These are phyloP conservation scores for Rhododendron williamsianum DNA, from an alignment of 148 eudicot species.

Conservation along the genomic window DNA sequence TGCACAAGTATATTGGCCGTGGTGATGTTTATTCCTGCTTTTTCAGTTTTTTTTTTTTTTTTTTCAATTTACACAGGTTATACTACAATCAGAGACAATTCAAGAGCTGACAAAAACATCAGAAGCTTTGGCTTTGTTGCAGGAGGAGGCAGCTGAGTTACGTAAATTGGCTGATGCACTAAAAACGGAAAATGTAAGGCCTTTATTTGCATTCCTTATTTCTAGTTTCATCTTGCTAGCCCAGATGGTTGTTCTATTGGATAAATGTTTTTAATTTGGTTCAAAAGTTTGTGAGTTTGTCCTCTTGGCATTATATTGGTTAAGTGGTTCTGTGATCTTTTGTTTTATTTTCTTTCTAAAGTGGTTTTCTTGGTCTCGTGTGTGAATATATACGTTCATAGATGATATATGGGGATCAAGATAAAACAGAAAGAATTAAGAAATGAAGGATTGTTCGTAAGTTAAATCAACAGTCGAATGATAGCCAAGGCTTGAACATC, in stretches of 20 bases:
- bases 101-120: slow-evolving; percentile 91
- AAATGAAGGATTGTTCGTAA: background rate
- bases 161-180: slow-evolving; percentile 50
- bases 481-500: background rate
- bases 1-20: background rate
- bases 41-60: background rate
- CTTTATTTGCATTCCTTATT: background rate
- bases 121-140: slow-evolving; percentile 56
- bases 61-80: slow-evolving; percentile 40
- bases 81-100: slow-evolving; percentile 88
- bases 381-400: background rate
- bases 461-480: background rate
- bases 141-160: slow-evolving; percentile 63
- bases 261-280: background rate
- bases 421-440: background rate
- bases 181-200: slow-evolving; percentile 60
- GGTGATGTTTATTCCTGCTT: background rate
- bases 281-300: background rate
- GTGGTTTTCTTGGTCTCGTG: background rate
- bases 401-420: background rate
- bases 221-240: background rate
- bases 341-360: background rate
- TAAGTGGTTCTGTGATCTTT: background rate
- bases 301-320: background rate
- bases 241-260: background rate